Conservation (phyloP, 176 grass and related monocot species). For the Oryza brachyantha region DNA sequence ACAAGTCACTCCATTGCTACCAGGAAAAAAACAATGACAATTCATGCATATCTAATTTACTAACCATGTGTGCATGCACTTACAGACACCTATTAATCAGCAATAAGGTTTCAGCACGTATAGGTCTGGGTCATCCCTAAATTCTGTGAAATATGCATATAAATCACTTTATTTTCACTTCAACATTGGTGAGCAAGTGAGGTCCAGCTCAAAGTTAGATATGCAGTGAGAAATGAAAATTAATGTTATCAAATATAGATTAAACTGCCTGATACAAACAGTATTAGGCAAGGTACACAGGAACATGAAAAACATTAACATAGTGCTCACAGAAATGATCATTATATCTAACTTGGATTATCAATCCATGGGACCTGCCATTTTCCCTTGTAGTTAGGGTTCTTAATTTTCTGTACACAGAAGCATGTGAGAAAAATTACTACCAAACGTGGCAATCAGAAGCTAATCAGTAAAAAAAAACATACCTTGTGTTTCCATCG, state of each 20-base stretch:
- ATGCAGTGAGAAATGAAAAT: not conserved
- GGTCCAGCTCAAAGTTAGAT: conserved; percentile 23
- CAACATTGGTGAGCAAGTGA: not conserved
- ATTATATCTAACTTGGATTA: conserved; percentile 69
- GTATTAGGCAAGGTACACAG: too few species aligned
- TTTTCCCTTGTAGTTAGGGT: conserved; percentile 98
- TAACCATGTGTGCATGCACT: too few species aligned
- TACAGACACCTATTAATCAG: too few species aligned
- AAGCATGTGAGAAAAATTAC: not conserved
- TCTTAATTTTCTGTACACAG: conserved; percentile 92
- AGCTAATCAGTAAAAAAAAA: conserved; percentile 11
- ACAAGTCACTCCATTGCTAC: too few species aligned
- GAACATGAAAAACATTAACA: too few species aligned
- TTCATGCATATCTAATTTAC: too few species aligned
- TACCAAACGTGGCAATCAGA: not conserved
- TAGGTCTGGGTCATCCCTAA: conserved; percentile 97
- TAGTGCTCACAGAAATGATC: not conserved
- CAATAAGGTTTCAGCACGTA: conserved; percentile 93
- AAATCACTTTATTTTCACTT: not conserved
- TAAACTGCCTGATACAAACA: conserved; percentile 8
- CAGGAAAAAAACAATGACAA: too few species aligned
- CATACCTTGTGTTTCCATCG: conserved; percentile 91
- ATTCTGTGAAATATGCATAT: conserved; percentile 58
- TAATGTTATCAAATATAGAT: not conserved
- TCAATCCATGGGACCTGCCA: conserved; percentile 98